These are phyloP conservation scores for Penicillium paxilli DNA, from an alignment of 495 filamentous ascomycete species.

Conservation along the genomic window DNA sequence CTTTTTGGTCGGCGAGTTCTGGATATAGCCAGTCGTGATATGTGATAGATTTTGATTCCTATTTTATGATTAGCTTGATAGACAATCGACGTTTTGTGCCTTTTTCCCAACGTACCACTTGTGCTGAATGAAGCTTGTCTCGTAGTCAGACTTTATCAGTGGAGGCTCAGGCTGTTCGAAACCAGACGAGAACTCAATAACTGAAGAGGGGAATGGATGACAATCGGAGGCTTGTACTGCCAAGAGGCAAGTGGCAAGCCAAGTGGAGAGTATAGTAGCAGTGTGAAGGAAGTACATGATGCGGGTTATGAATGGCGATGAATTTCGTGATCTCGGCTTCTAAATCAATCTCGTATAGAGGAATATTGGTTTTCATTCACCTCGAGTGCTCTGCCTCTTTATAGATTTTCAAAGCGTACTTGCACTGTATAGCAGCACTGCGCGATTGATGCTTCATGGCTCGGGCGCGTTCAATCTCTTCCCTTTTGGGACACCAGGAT, in stretches of 20 bases:
- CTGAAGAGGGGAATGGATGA: slow-evolving; percentile 14
- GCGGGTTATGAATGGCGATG: not conserved
- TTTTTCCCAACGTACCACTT: slow-evolving; percentile 30
- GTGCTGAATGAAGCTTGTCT: slow-evolving; percentile 30
- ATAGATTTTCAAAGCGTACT: too few relatives aligned
- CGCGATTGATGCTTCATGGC: too few relatives aligned
- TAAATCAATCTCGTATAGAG: too few relatives aligned
- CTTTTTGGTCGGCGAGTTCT: slow-evolving; percentile 24
- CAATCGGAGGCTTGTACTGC: not conserved
- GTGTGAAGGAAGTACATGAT: not conserved
- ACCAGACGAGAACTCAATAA: slow-evolving; percentile 18
- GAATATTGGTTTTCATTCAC: too few relatives aligned
- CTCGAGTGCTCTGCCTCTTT: too few relatives aligned
- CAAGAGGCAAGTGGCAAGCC: not conserved
- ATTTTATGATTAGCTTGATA: not conserved
- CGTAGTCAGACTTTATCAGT: slow-evolving; percentile 22
- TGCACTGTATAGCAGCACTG: too few relatives aligned
- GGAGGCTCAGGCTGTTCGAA: slow-evolving; percentile 30
- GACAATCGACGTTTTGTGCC: not conserved
- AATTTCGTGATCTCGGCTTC: too few relatives aligned
- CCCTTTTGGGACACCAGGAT: too few relatives aligned
- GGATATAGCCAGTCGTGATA: slow-evolving; percentile 28
- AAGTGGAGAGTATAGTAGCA: not conserved
- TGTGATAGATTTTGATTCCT: slow-evolving; percentile 34
- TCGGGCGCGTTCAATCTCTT: too few relatives aligned